Evolutionary conservation across 2,329 filamentous ascomycete genomes (phyloP).

Genomic region (Elsinoe ampelina): DNA sequence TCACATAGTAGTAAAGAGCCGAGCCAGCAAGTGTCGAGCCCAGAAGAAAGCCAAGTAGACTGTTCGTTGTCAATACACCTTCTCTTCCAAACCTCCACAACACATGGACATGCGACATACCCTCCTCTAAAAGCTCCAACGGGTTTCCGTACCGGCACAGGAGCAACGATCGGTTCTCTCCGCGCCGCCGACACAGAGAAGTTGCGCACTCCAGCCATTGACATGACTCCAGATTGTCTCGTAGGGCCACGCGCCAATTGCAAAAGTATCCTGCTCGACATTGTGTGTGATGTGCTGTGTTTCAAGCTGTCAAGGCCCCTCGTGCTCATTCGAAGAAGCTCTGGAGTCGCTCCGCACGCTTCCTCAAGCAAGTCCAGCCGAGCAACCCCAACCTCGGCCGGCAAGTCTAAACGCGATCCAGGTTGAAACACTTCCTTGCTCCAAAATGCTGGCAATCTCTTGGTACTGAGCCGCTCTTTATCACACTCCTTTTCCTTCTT

Average conservation of each 20-base stretch:
- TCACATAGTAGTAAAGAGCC: constrained; percentile 81
- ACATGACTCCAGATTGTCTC: constrained; percentile 27
- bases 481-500: background rate
- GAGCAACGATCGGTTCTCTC: constrained; percentile 16
- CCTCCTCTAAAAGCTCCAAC: constrained; percentile 64
- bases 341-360: background rate
- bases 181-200: background rate
- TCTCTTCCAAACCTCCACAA: background rate
- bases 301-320: background rate
- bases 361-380: background rate
- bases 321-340: background rate
- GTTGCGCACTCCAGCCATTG: constrained; percentile 11
- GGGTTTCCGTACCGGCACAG: constrained; percentile 52
- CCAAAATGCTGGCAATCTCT: constrained; percentile 1
- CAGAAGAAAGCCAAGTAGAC: constrained; percentile 83
- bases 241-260: constrained; percentile 27
- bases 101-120: constrained; percentile 39
- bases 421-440: constrained; percentile 1
- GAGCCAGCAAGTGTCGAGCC: constrained; percentile 71
- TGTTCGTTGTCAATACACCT: constrained; percentile 31
- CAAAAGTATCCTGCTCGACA: constrained; percentile 22
- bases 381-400: background rate
- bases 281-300: constrained; percentile 8
- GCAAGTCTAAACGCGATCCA: background rate
- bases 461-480: background rate